Percentiles rank a stretch among this genome's conserved stretches.
These are phyloP conservation scores for Backusella luteola DNA, from an alignment of 192 early-diverging fungal species.

Conservation along the genomic window DNA sequence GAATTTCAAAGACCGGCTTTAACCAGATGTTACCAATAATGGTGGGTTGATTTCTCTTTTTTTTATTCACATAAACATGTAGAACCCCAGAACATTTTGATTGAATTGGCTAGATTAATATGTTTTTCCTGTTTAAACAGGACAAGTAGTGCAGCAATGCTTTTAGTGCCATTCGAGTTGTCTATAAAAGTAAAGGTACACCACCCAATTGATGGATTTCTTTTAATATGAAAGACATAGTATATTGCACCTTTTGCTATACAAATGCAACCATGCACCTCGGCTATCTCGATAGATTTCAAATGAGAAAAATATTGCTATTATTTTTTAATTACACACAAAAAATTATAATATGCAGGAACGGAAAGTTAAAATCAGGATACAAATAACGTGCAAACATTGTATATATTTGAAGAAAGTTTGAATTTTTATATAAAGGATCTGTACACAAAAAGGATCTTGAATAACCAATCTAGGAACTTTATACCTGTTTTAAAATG, in stretches of 20 bases:
- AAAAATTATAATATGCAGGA: background rate
- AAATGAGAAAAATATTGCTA: background rate
- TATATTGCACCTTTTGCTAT: background rate
- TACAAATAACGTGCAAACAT: background rate
- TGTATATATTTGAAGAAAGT: background rate
- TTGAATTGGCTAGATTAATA: background rate
- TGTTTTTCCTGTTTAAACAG: background rate
- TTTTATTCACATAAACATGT: background rate
- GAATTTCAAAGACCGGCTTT: background rate
- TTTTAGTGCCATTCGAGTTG: too few relatives aligned
- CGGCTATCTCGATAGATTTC: background rate
- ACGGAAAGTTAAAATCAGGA: background rate
- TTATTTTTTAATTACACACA: background rate
- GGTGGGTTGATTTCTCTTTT: background rate
- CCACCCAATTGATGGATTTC: background rate
- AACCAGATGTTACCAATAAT: background rate
- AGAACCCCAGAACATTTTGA: background rate
- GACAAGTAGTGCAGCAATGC: too few relatives aligned
- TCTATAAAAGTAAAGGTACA: background rate
- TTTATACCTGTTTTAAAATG: conserved; percentile 9
- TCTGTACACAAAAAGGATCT: background rate
- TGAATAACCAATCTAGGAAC: background rate
- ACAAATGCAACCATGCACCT: background rate
- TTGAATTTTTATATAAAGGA: background rate
- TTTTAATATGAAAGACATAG: background rate